Evolutionary conservation across 179 eudicot genomes (phyloP), one percentile per base, ranked within the genome.

Genomic region (Corrigiola litoralis): DNA sequence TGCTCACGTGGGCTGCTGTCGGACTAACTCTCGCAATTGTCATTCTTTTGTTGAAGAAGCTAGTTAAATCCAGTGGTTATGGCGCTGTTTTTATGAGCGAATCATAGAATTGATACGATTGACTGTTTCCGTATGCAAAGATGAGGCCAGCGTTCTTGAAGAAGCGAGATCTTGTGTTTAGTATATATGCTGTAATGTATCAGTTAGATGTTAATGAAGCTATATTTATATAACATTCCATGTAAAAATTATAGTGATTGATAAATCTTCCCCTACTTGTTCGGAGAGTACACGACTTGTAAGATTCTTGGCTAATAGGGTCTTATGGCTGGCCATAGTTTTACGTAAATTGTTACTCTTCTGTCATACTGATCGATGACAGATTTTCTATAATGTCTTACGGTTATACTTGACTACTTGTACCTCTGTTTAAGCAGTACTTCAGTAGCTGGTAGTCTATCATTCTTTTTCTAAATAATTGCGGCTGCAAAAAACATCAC

Each of bases 1-100:
- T 94, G 41, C 87, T 90, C 72, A 94, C 97, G 13, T 77, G 69
- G 84, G 97, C 99, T 32, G 99, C 96, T 63, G 79, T 94, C 31
- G 99, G 96, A 51, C 86, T 94, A 32, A 83, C 97, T 24, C 58
- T 94, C 71, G 97, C 99, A 29, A 90, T 94, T 14, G 81, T 78
- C 37, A 75, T 82, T 61, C 91, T 94, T 46, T 25, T 92, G 67
- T 51, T 92, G 80, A 92, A 92, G 86, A 92, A 92, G 80, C 84
- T 94, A 61, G 79, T 79, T 76, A 90, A 94, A 69, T 88, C 97
- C 48, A 77, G 80, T 53, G 94, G 89, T 16, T 76, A 92, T 64
- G 95, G 90, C 18, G 87, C 96, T 23, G 51, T 87, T 44, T 92
- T 89, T 77, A 71, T 80, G 82, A 87, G 87, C 34, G 94, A 73